These are phyloP conservation scores for Manihot esculenta DNA, from an alignment of 441 rosid species.

Conservation along the genomic window DNA sequence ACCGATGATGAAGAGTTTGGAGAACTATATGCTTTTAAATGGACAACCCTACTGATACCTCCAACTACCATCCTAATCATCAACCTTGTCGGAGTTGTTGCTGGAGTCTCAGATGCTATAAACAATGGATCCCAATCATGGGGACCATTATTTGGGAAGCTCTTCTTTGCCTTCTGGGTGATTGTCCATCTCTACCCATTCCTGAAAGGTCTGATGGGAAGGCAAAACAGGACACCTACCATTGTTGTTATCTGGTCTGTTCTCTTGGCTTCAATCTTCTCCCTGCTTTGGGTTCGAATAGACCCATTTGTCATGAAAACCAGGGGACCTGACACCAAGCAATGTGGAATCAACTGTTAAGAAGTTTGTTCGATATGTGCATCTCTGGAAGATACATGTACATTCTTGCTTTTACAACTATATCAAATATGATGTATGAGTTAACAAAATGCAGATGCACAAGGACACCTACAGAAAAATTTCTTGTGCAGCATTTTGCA, in stretches of 20 bases:
- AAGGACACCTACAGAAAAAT: conserved; percentile 28
- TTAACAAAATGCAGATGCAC: conserved; percentile 30
- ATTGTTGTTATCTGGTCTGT: conserved; percentile 95
- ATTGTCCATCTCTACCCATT: conserved; percentile 95
- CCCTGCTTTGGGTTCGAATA: conserved; percentile 90
- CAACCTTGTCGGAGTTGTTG: conserved; percentile 90
- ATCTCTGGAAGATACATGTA: conserved; percentile 28
- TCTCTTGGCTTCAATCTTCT: conserved; percentile 88
- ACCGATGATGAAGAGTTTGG: conserved; percentile 85
- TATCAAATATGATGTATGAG: conserved; percentile 25
- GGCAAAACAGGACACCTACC: conserved; percentile 92
- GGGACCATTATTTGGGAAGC: conserved; percentile 94
- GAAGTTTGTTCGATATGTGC: conserved; percentile 23
- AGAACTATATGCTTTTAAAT: conserved; percentile 79
- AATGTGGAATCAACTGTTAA: conserved; percentile 91
- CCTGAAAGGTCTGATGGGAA: conserved; percentile 97
- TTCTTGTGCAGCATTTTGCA: conserved; percentile 29
- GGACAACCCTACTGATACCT: conserved; percentile 90
- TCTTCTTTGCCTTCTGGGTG: conserved; percentile 94
- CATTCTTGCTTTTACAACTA: conserved; percentile 27
- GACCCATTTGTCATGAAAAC: conserved; percentile 92
- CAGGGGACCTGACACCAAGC: conserved; percentile 78
- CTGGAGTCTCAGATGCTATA: conserved; percentile 88
- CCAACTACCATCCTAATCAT: conserved; percentile 86
- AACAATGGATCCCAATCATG: conserved; percentile 89